Percentiles rank a stretch among this genome's conserved stretches.
phyloP scores from a whole-genome alignment of 768 basidiomycete genomes.

The Amanita polypyramis region DNA sequence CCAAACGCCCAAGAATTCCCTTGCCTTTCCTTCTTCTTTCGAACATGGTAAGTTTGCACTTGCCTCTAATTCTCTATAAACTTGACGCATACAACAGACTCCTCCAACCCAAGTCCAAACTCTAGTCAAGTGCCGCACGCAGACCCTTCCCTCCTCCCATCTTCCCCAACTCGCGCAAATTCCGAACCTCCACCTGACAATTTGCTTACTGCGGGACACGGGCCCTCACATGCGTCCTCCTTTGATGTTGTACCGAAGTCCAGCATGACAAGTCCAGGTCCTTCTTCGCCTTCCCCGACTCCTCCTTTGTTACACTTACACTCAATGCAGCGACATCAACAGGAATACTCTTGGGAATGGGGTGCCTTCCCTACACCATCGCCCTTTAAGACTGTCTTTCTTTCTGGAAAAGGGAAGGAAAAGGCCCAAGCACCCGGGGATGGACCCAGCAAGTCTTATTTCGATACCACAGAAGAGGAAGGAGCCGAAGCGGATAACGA shows the following conservation, averaged over 20 bases:
- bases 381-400: constrained; percentile 44
- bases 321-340: constrained; percentile 10
- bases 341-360: constrained; percentile 93
- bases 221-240: neutral
- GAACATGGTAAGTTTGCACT: neutral
- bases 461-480: constrained; percentile 12
- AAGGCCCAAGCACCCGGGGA: constrained; percentile 13
- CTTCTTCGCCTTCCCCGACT: constrained; percentile 5
- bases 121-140: constrained; percentile 12
- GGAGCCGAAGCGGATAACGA: constrained; percentile 18
- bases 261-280: constrained; percentile 6
- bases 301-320: constrained; percentile 5
- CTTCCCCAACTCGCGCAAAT: constrained; percentile 34
- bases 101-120: constrained; percentile 7
- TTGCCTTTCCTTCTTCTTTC: neutral
- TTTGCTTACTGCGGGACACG: neutral
- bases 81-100: constrained; percentile 8
- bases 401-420: constrained; percentile 17
- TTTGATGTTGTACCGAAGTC: neutral
- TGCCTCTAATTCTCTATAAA: neutral
- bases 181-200: constrained; percentile 54
- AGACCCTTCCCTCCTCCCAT: constrained; percentile 14
- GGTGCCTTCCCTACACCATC: constrained; percentile 80
- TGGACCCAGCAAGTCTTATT: constrained; percentile 9
- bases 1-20: constrained; percentile 25